Conservation (phyloP, 1,284 basidiomycete genomes). For the Ustilago trichophora region DNA sequence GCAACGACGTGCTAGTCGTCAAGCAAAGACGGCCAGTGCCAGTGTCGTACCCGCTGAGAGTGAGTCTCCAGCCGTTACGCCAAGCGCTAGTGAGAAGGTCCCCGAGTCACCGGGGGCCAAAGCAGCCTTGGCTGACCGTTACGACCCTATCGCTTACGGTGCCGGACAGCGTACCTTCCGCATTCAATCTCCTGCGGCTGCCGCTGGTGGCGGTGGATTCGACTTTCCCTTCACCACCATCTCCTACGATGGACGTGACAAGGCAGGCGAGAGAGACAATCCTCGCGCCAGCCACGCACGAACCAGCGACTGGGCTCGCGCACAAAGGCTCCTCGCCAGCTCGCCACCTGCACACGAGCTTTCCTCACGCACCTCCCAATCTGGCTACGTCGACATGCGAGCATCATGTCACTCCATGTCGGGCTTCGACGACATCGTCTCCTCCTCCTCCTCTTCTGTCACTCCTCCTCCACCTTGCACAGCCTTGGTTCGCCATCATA, state of each 20-base stretch:
- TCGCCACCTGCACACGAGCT: background rate
- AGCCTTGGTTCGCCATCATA: constrained; percentile 12
- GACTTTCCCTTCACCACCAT: constrained; percentile 14
- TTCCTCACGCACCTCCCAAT: background rate
- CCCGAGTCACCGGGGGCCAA: background rate
- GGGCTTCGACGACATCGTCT: background rate
- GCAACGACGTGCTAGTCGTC: constrained; percentile 4
- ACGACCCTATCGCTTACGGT: constrained; percentile 15
- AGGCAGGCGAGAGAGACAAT: background rate
- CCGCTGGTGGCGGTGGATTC: background rate
- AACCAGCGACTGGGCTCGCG: constrained; percentile 39
- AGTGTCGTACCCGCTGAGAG: background rate
- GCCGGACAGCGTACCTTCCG: constrained; percentile 22
- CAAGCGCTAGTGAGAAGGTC: background rate
- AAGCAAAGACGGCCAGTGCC: constrained; percentile 9
- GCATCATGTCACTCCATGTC: constrained; percentile 1
- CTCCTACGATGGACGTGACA: background rate
- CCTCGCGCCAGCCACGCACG: constrained; percentile 18
- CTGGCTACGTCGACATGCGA: background rate
- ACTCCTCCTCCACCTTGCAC: background rate
- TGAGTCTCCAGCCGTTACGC: background rate
- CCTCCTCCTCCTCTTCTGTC: no score
- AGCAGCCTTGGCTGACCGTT: constrained; percentile 1
- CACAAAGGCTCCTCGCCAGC: constrained; percentile 9
- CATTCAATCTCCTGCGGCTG: background rate